Percentiles rank a stretch among this genome's conserved stretches.
These are phyloP conservation scores for Acer campestre DNA, from an alignment of 345 rosid genomes.

Conservation along the genomic window DNA sequence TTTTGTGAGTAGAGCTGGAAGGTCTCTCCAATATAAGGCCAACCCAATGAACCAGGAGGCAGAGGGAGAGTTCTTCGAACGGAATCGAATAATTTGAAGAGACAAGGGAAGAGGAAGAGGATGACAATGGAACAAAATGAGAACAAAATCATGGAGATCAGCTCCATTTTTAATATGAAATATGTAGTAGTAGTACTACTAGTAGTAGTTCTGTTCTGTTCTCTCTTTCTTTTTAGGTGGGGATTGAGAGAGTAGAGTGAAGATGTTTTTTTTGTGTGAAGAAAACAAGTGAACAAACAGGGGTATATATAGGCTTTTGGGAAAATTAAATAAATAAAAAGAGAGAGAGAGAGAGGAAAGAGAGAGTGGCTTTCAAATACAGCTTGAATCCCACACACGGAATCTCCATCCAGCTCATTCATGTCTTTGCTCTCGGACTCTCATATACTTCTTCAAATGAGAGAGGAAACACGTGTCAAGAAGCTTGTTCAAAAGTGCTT, in stretches of 20 bases:
- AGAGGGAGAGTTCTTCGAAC: slow-evolving; percentile 48
- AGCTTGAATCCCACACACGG: slow-evolving; percentile 61
- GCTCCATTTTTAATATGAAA: slow-evolving; percentile 33
- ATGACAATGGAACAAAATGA: slow-evolving; percentile 30
- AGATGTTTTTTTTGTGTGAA: slow-evolving; percentile 24
- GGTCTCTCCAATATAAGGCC: slow-evolving; percentile 87
- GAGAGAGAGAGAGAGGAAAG: neutral
- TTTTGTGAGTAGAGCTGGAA: slow-evolving; percentile 86
- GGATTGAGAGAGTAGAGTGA: neutral
- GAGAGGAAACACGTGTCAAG: slow-evolving; percentile 34
- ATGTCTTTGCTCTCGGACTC: slow-evolving; percentile 12
- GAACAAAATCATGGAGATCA: slow-evolving; percentile 19
- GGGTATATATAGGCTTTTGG: slow-evolving; percentile 35
- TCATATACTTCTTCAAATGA: neutral
- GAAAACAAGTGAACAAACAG: slow-evolving; percentile 9
- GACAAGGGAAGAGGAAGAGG: slow-evolving; percentile 30
- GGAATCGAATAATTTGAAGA: slow-evolving; percentile 30
- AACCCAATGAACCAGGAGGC: slow-evolving; percentile 88
- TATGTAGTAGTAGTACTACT: neutral
- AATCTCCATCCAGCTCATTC: slow-evolving; percentile 52
- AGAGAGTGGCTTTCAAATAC: slow-evolving; percentile 32
- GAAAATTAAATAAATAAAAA: neutral
- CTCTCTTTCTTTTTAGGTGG: too few species aligned
- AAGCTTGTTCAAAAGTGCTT: slow-evolving; percentile 7
- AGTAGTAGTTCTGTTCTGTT: neutral